phyloP scores from a whole-genome alignment of 139 green algal genomes.

The Chlamydomonas schloesseri region DNA sequence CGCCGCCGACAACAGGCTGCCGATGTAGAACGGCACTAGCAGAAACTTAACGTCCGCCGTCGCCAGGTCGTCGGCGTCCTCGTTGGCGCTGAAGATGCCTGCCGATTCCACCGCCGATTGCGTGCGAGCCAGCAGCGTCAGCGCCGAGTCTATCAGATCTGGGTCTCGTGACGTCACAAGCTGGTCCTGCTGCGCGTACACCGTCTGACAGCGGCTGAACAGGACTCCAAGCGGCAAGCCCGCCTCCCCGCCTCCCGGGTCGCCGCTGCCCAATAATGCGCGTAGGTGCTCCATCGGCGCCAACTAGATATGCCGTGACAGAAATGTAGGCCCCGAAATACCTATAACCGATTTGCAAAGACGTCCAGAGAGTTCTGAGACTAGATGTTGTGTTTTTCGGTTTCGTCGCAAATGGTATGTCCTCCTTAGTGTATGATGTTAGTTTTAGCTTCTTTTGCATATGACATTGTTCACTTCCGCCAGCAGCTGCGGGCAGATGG shows the following conservation, averaged over 20 bases:
- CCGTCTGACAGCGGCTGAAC: conserved; percentile 11
- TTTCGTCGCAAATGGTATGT: too few species aligned
- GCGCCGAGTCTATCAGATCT: not conserved
- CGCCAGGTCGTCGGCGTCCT: conserved; percentile 70
- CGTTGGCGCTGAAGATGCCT: conserved; percentile 71
- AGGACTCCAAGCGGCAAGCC: not conserved
- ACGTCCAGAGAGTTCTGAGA: too few species aligned
- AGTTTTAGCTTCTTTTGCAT: too few species aligned
- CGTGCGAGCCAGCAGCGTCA: not conserved
- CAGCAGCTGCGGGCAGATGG: too few species aligned
- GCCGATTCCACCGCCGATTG: conserved; percentile 4
- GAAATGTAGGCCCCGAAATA: too few species aligned
- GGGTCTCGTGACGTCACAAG: not conserved
- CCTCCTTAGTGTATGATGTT: too few species aligned
- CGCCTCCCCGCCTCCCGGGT: not conserved
- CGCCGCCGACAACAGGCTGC: conserved; percentile 38
- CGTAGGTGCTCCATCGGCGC: conserved; percentile 2
- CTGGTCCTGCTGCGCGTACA: not conserved
- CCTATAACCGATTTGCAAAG: too few species aligned
- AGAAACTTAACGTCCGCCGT: conserved; percentile 73
- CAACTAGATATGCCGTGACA: too few species aligned
- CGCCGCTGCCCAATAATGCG: not conserved
- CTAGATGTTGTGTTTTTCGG: too few species aligned
- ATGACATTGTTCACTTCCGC: too few species aligned
- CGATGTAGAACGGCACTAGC: conserved; percentile 61